Evolutionary conservation across 768 basidiomycete genomes (phyloP), one percentile per base, ranked within the genome.

Genomic region (Tulasnella sp.): DNA sequence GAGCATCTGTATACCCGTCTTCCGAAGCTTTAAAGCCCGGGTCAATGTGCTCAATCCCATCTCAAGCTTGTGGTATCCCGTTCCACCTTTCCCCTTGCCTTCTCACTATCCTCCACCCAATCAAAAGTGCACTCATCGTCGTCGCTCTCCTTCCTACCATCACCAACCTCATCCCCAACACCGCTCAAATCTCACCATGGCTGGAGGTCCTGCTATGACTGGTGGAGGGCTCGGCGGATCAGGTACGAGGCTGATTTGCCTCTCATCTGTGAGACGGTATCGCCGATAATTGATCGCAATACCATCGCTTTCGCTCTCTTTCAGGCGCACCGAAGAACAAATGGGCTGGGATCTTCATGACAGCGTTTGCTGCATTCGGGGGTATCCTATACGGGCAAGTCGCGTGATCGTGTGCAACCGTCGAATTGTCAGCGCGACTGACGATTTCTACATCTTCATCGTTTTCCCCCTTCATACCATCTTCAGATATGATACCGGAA

Each of bases 401-500:
- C 43, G 19, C 12, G 15, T 7, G 34, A 38, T 15, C 34, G 5
- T 38, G 34, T 15, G 34, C 34, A 5, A 7, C 34, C 34, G 7
- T 5, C 5, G 15, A 5, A 38, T 38, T 38, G 34, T 38, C 29
- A 48, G 29, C 27, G 7, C 15, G 31, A 15, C 42, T 62, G 24
- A 45, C 48, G n/a, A n/a, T n/a, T n/a, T n/a, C n/a, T n/a, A n/a
- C n/a, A n/a, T n/a, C n/a, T n/a, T n/a, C n/a, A 19, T 15, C 31
- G 49, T 38, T 19, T 38, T 24, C 25, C 17, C 30, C 24, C 24
- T 25, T 17, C 12, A 21, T 29, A 30, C 41, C 52, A 19, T 27
- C 70, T 49, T 64, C 15, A 85, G 83, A 54, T 92, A 88, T 69
- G 89, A 92, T 71, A 87, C 89, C 55, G 90, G 90, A 65, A 80